Base-by-base conservation (phyloP, 345 rosid species). In the Turnera subulata region DNA sequence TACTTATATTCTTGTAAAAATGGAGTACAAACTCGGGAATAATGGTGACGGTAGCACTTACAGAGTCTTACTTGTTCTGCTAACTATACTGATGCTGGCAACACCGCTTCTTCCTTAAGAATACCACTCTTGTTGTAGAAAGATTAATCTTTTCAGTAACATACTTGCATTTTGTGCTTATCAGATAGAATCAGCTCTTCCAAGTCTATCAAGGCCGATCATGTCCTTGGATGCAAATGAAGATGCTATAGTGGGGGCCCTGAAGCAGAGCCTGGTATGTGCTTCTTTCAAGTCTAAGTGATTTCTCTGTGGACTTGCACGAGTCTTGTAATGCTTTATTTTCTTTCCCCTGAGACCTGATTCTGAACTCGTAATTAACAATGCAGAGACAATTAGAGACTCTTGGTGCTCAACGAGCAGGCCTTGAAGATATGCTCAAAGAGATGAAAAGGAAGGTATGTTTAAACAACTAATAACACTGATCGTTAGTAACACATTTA, bases 401-500 rank as follows among this genome's bases (percentile, higher is more conserved):
- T 64, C 84, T 93, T 53, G 99, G 99, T 69, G 88, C 97, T 63
- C 97, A 89, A 64, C 81, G 97, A 47, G 99, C 99, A 12, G 95
- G 97, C 58, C 99, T 93, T 66, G 99, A 93, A 76, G 99, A 93
- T 72, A 85, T 93, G 96, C 96, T 89, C 43, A 93, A 81, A 76
- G 99, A 93, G 71, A 93, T 93, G 99, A 89, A 89, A 78, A 85
- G 96, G 80, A 93, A 89, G 83, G 99, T 93, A 19, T 61, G 63
- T 35, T 57, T 51, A 23, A 61, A 22, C 46, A n/a, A 55, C 12
- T 53, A 16, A 13, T 25, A 19, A 3, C 39, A 32, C 35, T 66
- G n/a, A 38, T 66, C 45, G 39, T 19, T 50, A 15, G n/a, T 11
- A 23, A 56, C n/a, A 29, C 8, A 29, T 29, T 29, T 29, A 29